Evolutionary conservation across 768 basidiomycete genomes (phyloP).

Genomic region (Mrakia blollopis): DNA sequence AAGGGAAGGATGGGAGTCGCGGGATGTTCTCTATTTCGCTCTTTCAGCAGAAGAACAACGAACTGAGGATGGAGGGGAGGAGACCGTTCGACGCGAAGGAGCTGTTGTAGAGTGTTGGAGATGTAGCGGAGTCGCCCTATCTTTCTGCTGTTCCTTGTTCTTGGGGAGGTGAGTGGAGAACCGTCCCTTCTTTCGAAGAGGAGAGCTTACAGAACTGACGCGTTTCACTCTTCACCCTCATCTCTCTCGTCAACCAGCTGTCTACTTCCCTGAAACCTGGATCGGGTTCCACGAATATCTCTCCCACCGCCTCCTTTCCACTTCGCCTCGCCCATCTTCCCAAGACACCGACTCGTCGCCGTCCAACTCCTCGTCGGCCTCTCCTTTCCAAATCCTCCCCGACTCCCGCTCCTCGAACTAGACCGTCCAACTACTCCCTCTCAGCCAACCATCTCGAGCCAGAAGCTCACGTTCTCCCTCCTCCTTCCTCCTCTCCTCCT

Average conservation of each 20-base stretch:
- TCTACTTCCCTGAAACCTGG: conserved; percentile 87
- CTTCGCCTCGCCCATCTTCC: conserved; percentile 47
- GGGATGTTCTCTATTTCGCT: conserved; percentile 71
- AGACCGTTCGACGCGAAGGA: conserved; percentile 61
- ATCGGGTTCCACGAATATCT: conserved; percentile 78
- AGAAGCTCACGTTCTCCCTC: conserved; percentile 68
- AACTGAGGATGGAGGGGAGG: conserved; percentile 64
- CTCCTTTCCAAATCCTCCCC: conserved; percentile 54
- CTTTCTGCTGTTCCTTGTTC: conserved; percentile 83
- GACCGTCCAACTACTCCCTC: conserved; percentile 63
- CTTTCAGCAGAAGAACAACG: conserved; percentile 78
- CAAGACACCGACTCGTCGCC: conserved; percentile 33
- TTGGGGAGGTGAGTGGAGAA: conserved; percentile 59
- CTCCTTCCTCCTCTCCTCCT: conserved; percentile 28
- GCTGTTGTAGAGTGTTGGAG: conserved; percentile 37
- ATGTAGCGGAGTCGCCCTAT: conserved; percentile 59
- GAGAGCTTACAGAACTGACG: no score
- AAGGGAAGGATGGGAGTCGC: no score
- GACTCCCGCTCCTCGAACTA: conserved; percentile 73
- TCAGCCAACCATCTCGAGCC: conserved; percentile 88
- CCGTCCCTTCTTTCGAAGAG: no score
- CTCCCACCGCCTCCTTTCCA: conserved; percentile 53
- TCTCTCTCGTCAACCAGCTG: conserved; percentile 48
- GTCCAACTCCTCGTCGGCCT: conserved; percentile 27
- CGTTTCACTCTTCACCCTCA: no score